Evolutionary conservation across 257 asterid genomes (phyloP), one percentile per base, ranked within the genome.

Genomic region (Avicennia marina): DNA sequence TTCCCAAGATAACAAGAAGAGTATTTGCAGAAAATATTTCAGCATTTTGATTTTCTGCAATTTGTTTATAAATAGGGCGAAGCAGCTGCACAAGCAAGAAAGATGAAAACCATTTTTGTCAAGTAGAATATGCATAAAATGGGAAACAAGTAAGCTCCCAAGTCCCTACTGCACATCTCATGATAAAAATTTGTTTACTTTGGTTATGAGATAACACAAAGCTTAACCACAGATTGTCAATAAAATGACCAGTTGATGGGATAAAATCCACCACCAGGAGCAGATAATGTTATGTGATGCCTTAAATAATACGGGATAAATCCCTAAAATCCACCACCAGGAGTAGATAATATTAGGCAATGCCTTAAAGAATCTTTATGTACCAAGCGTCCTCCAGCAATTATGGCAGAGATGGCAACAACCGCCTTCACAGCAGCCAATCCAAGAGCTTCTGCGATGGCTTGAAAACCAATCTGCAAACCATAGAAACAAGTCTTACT

Each of bases 401-500:
- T 86, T 64, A 93, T 93, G 61, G 96, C 98, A 63, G 98, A 71
- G 61, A 93, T 93, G 71, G 98, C 95, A 75, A 89, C 89, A 70
- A 81, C 81, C 52, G 98, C 98, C 81, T 93, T 93, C 52, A 93
- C 94, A 65, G 98, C 98, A 69, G 98, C 98, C 84, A 93, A 42
- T 64, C 98, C 98, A 74, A 89, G 97, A 60, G 98, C 98, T 66
- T 93, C 97, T 51, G 97, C 97, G 62, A 93, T 93, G 68, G 98
- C 98, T 65, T 83, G 89, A 68, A 89, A 86, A 63, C 97, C 98
- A 71, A 93, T 72, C 97, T 93, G 77, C 66, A 73, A 73, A 40
- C 51, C n/a, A n/a, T n/a, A 15, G 12, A 16, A 2, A 10, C 4
- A 12, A 22, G 3, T 53, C 19, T 17, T 33, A 60, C 24, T 40